A percentile compares a stretch with the other conserved stretches of the same genome.
These are phyloP conservation scores for Aureobasidium sp. DNA, from an alignment of 2,329 filamentous ascomycete genomes.

Conservation along the genomic window DNA sequence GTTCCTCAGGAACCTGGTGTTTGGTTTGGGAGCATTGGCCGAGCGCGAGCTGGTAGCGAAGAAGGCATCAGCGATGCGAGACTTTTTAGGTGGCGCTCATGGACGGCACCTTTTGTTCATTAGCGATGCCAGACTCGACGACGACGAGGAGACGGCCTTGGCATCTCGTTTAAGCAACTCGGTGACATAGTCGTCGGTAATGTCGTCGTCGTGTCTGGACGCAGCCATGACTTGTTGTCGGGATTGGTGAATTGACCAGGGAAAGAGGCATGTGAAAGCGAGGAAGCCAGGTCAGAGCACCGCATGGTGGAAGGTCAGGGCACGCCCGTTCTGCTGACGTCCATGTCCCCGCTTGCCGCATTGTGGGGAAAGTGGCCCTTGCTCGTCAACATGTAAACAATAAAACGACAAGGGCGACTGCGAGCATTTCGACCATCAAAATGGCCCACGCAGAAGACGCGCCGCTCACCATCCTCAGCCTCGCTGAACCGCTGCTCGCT, in stretches of 20 bases:
- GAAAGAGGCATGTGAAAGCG: background rate
- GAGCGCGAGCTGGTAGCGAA: constrained; percentile 6
- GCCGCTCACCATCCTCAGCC: constrained; percentile 56
- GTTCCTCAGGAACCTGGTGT: constrained; percentile 80
- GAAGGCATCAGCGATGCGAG: constrained; percentile 6
- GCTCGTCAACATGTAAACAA: constrained; percentile 6
- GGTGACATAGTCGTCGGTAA: constrained; percentile 74
- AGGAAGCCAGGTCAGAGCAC: background rate
- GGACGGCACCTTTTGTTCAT: constrained; percentile 44
- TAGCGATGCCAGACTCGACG: constrained; percentile 62
- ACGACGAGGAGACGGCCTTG: constrained; percentile 58
- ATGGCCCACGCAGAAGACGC: background rate
- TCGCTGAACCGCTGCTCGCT: constrained; percentile 31
- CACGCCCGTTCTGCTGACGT: background rate
- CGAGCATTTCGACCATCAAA: constrained; percentile 21
- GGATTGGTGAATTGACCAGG: background rate
- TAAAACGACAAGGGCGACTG: background rate
- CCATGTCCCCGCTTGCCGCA: background rate
- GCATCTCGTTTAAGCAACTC: constrained; percentile 75
- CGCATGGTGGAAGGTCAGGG: too few relatives aligned
- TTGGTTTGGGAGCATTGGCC: constrained; percentile 64
- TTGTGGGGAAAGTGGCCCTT: background rate
- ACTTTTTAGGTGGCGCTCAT: constrained; percentile 17
- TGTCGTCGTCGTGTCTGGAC: constrained; percentile 21
- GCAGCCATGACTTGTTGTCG: constrained; percentile 15